phyloP scores from a whole-genome alignment of 2,329 filamentous ascomycete genomes.

The Mycogone perniciosa region DNA sequence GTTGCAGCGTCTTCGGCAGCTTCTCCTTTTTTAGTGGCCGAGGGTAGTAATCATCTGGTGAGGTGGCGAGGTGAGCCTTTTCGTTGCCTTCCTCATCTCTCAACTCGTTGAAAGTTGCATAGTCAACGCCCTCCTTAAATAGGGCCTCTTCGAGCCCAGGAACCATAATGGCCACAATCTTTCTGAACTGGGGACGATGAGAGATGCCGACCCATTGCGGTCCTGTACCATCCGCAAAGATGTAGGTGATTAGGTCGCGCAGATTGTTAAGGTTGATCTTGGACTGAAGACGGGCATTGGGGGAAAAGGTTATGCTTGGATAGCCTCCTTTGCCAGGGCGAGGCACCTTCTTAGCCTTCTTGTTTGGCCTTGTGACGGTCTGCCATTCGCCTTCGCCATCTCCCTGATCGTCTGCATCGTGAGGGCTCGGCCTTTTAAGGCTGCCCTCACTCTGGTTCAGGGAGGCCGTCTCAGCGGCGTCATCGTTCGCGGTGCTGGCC shows the following conservation, averaged over 20 bases:
- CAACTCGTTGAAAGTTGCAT: conserved; percentile 37
- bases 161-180: conserved; percentile 85
- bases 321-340: conserved; percentile 51
- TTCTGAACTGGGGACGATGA: conserved; percentile 59
- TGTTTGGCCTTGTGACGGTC: conserved; percentile 46
- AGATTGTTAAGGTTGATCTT: conserved; percentile 58
- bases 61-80: conserved; percentile 31
- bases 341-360: conserved; percentile 57
- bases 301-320: conserved; percentile 52
- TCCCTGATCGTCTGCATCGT: conserved; percentile 32
- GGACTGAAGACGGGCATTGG: conserved; percentile 51
- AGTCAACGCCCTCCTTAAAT: conserved; percentile 61
- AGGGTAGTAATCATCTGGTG: conserved; percentile 56
- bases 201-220: conserved; percentile 60
- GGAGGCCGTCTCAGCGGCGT: conserved; percentile 13
- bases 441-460: conserved; percentile 30
- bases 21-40: conserved; percentile 43
- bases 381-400: conserved; percentile 45
- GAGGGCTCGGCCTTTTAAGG: conserved; percentile 44
- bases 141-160: conserved; percentile 86
- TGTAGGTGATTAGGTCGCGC: conserved; percentile 58
- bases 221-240: conserved; percentile 58
- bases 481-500: conserved; percentile 9
- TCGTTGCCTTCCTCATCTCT: conserved; percentile 23
- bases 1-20: conserved; percentile 50